Evolutionary conservation across 805 yeast genomes (phyloP), one percentile per base, ranked within the genome.

Genomic region (Candida boleticola): DNA sequence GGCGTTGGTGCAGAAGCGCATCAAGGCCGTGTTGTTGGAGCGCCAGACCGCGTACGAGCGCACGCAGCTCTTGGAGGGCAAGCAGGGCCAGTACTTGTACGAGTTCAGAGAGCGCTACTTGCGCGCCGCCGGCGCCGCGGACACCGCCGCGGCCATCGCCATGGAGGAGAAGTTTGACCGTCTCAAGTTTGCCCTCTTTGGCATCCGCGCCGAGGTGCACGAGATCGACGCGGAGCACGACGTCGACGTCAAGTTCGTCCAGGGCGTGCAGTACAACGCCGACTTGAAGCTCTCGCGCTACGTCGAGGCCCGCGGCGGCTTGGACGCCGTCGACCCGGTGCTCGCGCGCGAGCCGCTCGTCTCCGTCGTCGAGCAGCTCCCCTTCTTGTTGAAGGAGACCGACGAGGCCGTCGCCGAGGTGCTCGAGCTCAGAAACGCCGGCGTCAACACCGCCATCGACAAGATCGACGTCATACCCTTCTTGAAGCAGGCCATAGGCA

Each of bases 11-110:
- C 72, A 66, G 31, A 67, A 66, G 47, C 75, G 87, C 52, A 87
- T 92, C 54, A 84, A 88, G 60, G 92, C 85, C 60, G 96, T 88
- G 3, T 71, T 92, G 35, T 79, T 88, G 50, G 99, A 92, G 64
- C 79, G 99, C 58, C 85, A 84, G 50, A 79, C 79, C 45, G 80
- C 90, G 0, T 80, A 76, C 55, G 80, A 76, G 49, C 71, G 80
- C 45, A 87, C 84, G 1, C 74, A 73, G 52, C 71, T 63, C 33
- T 68, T 79, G 40, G 60, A 61, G 7, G 61, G 63, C 6, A 66
- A 70, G 42, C 78, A 79, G 46, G 60, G 62, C 14, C 53, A 63
- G 43, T 77, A 83, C 46, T 63, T 86, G 43, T 58, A 68, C 5
- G 82, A 79, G 29, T 88, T 89, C 63, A 71, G 71, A 48, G 55